Percentiles rank a stretch among this genome's conserved stretches.
phyloP scores from a whole-genome alignment of 2,329 filamentous ascomycete species.

The Sarocladium kiliense region DNA sequence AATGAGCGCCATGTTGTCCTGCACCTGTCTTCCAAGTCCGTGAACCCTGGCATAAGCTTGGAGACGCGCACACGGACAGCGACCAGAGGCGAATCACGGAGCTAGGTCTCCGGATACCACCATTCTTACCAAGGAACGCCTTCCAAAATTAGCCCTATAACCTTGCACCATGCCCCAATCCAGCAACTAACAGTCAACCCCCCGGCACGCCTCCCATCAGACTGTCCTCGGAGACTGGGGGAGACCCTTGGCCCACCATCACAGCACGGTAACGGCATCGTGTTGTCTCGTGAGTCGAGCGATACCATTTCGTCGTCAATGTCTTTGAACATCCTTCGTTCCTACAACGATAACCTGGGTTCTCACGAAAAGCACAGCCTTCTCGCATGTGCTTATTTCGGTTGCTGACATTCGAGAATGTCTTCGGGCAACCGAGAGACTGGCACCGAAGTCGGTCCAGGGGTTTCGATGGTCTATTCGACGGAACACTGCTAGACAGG shows the following conservation, averaged over 20 bases:
- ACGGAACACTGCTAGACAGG: not conserved
- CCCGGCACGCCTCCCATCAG: not conserved
- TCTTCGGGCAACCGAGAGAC: conserved; percentile 19
- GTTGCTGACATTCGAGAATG: conserved; percentile 24
- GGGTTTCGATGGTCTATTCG: not conserved
- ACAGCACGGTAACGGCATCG: conserved; percentile 19
- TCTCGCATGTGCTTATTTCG: conserved; percentile 26
- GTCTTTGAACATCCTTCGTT: conserved; percentile 19
- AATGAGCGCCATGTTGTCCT: not conserved
- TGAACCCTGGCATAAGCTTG: not conserved
- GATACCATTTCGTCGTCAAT: conserved; percentile 24
- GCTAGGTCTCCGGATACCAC: too few species aligned
- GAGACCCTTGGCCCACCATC: conserved; percentile 2
- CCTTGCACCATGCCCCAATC: not conserved
- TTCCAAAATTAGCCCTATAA: not conserved
- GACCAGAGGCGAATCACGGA: not conserved
- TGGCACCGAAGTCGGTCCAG: conserved; percentile 15
- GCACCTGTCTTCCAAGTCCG: too few species aligned
- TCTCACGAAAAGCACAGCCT: conserved; percentile 20
- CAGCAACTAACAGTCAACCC: not conserved
- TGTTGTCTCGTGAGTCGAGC: conserved; percentile 20
- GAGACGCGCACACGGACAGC: too few species aligned
- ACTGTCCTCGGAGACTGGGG: conserved; percentile 6
- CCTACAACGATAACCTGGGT: conserved; percentile 19
- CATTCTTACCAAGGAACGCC: not conserved